phyloP scores from a whole-genome alignment of 2,329 filamentous ascomycete genomes.

The Aureobasidium sp. region DNA sequence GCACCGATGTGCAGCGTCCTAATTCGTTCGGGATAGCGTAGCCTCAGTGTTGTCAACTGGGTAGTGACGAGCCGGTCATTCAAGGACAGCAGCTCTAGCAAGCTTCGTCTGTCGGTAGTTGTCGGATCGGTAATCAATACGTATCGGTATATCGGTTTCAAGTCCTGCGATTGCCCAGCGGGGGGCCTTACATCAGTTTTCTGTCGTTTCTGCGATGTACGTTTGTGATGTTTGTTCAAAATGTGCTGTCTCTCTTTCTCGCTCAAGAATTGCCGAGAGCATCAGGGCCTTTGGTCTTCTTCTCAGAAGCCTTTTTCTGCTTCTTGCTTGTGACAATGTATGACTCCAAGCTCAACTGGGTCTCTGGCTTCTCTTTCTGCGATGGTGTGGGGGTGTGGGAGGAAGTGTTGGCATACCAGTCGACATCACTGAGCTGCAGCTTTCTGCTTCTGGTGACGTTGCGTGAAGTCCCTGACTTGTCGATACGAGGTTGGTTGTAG shows the following conservation, averaged over 20 bases:
- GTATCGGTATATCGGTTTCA: constrained; percentile 16
- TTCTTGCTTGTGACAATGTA: constrained; percentile 24
- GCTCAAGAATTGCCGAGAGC: not conserved
- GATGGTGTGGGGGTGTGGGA: constrained; percentile 1
- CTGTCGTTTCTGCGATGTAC: constrained; percentile 8
- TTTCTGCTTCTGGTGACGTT: constrained; percentile 78
- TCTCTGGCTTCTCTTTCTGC: constrained; percentile 20
- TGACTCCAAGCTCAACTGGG: constrained; percentile 23
- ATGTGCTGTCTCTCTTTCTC: not conserved
- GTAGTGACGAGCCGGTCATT: not conserved
- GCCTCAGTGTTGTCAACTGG: not conserved
- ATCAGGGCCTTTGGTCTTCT: not conserved
- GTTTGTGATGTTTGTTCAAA: constrained; percentile 7
- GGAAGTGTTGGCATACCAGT: constrained; percentile 62
- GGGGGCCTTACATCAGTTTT: constrained; percentile 13
- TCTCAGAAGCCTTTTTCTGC: not conserved
- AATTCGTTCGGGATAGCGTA: not conserved
- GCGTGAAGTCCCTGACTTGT: constrained; percentile 57
- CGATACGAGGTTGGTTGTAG: constrained; percentile 41
- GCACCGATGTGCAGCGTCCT: not conserved
- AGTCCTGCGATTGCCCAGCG: constrained; percentile 24
- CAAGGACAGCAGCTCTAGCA: not conserved
- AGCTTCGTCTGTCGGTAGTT: not conserved
- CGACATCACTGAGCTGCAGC: constrained; percentile 90
- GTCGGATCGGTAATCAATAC: not conserved